Evolutionary conservation across 441 rosid genomes (phyloP).

Genomic region (Adansonia madagascariensis): DNA sequence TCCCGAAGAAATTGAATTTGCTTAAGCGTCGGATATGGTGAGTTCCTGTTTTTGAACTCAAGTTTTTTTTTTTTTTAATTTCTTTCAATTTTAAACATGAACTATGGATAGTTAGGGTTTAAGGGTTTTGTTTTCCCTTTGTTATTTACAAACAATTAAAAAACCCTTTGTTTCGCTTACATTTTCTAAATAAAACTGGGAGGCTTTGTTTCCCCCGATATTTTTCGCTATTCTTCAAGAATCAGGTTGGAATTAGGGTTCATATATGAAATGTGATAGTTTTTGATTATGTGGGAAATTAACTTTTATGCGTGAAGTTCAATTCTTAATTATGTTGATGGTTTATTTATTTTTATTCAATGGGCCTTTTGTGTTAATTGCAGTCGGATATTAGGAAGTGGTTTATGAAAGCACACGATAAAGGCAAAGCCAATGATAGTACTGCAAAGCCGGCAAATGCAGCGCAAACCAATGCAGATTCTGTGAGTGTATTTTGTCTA

Average conservation of each 20-base stretch:
- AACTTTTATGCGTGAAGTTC: neutral
- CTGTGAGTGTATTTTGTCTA: conserved; percentile 46
- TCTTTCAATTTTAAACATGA: neutral
- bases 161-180: neutral
- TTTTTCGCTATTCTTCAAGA: neutral
- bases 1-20: neutral
- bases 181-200: neutral
- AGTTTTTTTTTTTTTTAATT: neutral
- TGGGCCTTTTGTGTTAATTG: conserved; percentile 27
- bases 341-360: conserved; percentile 8
- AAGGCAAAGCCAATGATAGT: conserved; percentile 56
- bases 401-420: conserved; percentile 88
- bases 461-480: conserved; percentile 40
- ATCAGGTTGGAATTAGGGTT: neutral
- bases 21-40: conserved; percentile 20
- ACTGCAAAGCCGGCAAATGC: conserved; percentile 44
- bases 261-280: neutral
- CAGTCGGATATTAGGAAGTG: conserved; percentile 95
- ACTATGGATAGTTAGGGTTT: neutral
- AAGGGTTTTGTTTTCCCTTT: neutral
- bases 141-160: neutral
- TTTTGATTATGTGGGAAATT: neutral
- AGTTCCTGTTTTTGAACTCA: neutral
- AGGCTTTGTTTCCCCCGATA: neutral
- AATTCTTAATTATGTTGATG: neutral